These are phyloP conservation scores for Anthracocystis setariae DNA, from an alignment of 1,284 basidiomycete species.

Conservation along the genomic window DNA sequence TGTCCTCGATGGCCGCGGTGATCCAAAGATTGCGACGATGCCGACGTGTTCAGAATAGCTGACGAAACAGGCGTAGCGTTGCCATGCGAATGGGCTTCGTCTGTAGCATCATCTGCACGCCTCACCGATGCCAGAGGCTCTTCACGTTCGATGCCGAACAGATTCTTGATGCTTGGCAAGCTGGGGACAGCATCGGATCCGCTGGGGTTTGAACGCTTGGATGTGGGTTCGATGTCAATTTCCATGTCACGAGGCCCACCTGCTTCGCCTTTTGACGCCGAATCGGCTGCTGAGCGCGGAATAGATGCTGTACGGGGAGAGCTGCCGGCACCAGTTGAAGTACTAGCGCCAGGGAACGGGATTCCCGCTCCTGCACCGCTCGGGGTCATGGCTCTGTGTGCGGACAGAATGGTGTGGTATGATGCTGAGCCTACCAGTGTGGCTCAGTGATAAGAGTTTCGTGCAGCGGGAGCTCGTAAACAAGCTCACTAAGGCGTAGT, in stretches of 20 bases:
- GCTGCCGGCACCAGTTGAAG: constrained; percentile 11
- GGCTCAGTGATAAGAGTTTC: constrained; percentile 23
- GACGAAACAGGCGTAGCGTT: constrained; percentile 33
- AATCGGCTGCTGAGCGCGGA: constrained; percentile 30
- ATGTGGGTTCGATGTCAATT: constrained; percentile 26
- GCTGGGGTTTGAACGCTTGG: constrained; percentile 14
- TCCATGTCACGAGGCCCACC: constrained; percentile 35
- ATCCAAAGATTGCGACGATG: constrained; percentile 19
- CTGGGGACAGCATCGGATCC: constrained; percentile 26
- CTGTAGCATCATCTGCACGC: constrained; percentile 20
- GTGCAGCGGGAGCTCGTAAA: not conserved
- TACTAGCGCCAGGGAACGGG: constrained; percentile 43
- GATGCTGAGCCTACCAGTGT: constrained; percentile 36
- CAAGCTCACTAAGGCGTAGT: not conserved
- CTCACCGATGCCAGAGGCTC: constrained; percentile 39
- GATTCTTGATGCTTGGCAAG: constrained; percentile 48
- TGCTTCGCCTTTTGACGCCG: constrained; percentile 21
- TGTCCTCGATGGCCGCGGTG: constrained; percentile 36
- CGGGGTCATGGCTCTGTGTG: constrained; percentile 39
- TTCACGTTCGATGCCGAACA: constrained; percentile 41
- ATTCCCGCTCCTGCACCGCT: constrained; percentile 37
- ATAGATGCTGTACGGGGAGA: constrained; percentile 23
- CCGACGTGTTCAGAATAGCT: constrained; percentile 11
- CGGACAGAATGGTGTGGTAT: constrained; percentile 29
- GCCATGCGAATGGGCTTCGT: constrained; percentile 29